A percentile compares a stretch with the other conserved stretches of the same genome.
These are phyloP conservation scores for Astrothelium subdiscretum DNA, from an alignment of 495 filamentous ascomycete species.

Conservation along the genomic window DNA sequence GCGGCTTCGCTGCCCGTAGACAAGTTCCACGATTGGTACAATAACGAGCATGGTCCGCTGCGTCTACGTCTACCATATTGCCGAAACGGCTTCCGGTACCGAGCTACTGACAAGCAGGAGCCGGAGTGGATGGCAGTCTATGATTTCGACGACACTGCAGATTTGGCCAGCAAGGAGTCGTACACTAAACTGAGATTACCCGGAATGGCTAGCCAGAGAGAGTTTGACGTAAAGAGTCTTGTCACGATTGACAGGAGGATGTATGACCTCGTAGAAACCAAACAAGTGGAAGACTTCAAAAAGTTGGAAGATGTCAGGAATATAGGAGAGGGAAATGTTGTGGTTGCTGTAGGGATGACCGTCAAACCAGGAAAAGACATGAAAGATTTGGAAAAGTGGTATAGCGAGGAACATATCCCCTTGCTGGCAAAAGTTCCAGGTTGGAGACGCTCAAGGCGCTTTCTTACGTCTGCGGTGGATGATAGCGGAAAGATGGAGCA, in stretches of 20 bases:
- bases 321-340: conserved; percentile 47
- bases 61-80: conserved; percentile 63
- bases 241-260: conserved; percentile 57
- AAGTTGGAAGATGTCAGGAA: conserved; percentile 42
- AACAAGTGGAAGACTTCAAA: conserved; percentile 41
- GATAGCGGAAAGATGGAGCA: conserved; percentile 41
- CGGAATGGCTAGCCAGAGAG: conserved; percentile 55
- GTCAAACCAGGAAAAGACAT: conserved; percentile 40
- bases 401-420: conserved; percentile 56
- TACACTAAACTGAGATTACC: conserved; percentile 56
- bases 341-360: conserved; percentile 49
- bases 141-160: conserved; percentile 63
- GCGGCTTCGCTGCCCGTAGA: conserved; percentile 46
- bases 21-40: conserved; percentile 78
- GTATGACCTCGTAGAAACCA: conserved; percentile 48
- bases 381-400: conserved; percentile 53
- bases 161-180: conserved; percentile 45
- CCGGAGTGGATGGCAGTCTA: conserved; percentile 70
- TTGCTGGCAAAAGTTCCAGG: conserved; percentile 63
- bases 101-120: conserved; percentile 44
- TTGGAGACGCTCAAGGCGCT: conserved; percentile 59
- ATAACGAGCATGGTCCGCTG: conserved; percentile 74
- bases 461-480: conserved; percentile 43
- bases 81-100: conserved; percentile 66
- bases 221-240: conserved; percentile 63